Evolutionary conservation across 352 stramenopile species (phyloP).

Genomic region (Plasmopara muralis): DNA sequence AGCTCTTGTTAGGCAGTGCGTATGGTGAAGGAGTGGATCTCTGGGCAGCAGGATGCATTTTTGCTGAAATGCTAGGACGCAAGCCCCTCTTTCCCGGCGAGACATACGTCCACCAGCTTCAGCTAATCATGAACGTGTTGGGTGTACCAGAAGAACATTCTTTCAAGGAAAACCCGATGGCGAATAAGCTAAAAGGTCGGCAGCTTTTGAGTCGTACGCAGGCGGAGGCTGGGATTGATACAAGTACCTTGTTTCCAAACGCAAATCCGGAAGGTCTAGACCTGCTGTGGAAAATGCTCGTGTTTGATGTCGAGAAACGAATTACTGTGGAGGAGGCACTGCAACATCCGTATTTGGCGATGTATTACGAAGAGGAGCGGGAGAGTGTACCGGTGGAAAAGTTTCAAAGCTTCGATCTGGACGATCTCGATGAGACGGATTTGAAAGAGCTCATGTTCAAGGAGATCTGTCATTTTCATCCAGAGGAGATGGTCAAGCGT

Average conservation of each 20-base stretch:
- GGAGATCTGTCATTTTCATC: slow-evolving; percentile 86
- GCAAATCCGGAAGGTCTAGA: slow-evolving; percentile 79
- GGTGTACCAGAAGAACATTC: slow-evolving; percentile 82
- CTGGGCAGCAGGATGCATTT: slow-evolving; percentile 84
- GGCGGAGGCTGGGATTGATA: slow-evolving; percentile 72
- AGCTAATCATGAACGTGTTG: slow-evolving; percentile 87
- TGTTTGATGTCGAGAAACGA: slow-evolving; percentile 92
- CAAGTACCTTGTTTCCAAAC: slow-evolving; percentile 78
- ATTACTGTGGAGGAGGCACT: slow-evolving; percentile 95
- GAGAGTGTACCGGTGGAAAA: slow-evolving; percentile 61
- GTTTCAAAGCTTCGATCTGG: slow-evolving; percentile 82
- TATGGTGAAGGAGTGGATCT: slow-evolving; percentile 82
- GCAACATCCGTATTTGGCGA: slow-evolving; percentile 93
- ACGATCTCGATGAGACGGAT: slow-evolving; percentile 75
- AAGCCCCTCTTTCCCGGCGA: slow-evolving; percentile 83
- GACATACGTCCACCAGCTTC: slow-evolving; percentile 83
- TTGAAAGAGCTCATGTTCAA: slow-evolving; percentile 89
- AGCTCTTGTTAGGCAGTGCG: slow-evolving; percentile 77
- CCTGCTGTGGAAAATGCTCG: slow-evolving; percentile 83
- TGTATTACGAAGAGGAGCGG: slow-evolving; percentile 77
- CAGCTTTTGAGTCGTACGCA: slow-evolving; percentile 80
- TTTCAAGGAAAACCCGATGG: slow-evolving; percentile 84
- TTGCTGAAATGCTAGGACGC: slow-evolving; percentile 81
- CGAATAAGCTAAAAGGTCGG: slow-evolving; percentile 83
- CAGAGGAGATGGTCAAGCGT: slow-evolving; percentile 85